Percentiles rank a stretch among this genome's conserved stretches.
Conservation (phyloP, 257 asterid genomes). For the Linderniella brevidens region DNA sequence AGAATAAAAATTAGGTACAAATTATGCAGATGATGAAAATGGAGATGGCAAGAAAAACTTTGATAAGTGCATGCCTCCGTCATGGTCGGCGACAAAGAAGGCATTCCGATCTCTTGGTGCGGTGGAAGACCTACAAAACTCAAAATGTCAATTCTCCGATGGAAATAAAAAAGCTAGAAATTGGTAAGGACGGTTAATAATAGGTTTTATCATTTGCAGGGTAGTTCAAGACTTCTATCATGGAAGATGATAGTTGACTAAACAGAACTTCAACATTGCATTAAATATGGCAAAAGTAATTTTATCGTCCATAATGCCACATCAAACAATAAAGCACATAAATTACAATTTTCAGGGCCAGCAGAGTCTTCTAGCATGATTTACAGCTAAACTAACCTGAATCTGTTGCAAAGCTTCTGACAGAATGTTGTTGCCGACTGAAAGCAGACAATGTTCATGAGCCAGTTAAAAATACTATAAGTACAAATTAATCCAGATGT, state of each 20-base stretch:
- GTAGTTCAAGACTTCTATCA: too few relatives aligned
- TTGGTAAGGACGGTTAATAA: not conserved
- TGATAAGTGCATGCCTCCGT: conserved; percentile 48
- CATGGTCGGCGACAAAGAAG: conserved; percentile 99
- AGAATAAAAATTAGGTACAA: conserved; percentile 11
- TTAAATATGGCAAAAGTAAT: too few relatives aligned
- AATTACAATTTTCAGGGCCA: too few relatives aligned
- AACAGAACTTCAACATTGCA: too few relatives aligned
- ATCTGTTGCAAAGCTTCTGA: conserved; percentile 42
- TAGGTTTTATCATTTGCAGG: not conserved
- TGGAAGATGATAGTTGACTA: too few relatives aligned
- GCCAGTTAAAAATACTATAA: conserved; percentile 6
- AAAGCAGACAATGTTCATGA: conserved; percentile 12
- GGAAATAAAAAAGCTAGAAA: conserved; percentile 6
- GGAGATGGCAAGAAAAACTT: conserved; percentile 9
- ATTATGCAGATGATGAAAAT: conserved; percentile 6
- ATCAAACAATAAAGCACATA: too few relatives aligned
- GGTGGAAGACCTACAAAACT: conserved; percentile 76
- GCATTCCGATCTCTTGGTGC: conserved; percentile 97
- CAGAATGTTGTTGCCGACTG: conserved; percentile 27
- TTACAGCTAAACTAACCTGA: conserved; percentile 35
- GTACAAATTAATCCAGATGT: too few relatives aligned
- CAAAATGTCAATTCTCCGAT: conserved; percentile 9
- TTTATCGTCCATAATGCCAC: too few relatives aligned
- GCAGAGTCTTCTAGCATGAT: too few relatives aligned